phyloP scores from a whole-genome alignment of 768 basidiomycete genomes.

The Termitomyces sp. region DNA sequence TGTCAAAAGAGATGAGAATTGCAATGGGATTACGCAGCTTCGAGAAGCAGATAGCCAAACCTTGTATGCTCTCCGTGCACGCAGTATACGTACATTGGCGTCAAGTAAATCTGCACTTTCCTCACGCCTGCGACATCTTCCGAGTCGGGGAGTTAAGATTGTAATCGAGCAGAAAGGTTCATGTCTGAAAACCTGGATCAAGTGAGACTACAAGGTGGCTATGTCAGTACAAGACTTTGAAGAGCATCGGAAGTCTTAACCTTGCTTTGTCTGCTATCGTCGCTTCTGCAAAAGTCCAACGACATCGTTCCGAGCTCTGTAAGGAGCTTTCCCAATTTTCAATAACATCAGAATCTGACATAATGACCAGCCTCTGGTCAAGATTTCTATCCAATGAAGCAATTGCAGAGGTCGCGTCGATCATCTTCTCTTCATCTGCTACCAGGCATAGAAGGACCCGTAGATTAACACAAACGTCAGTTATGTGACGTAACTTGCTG shows the following conservation, averaged over 20 bases:
- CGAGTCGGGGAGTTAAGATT: background rate
- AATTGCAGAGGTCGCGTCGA: slow-evolving; percentile 13
- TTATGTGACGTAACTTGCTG: slow-evolving; percentile 12
- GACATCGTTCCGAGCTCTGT: slow-evolving; percentile 12
- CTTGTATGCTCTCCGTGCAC: background rate
- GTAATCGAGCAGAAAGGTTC: background rate
- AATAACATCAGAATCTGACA: slow-evolving; percentile 18
- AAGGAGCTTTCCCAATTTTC: slow-evolving; percentile 20
- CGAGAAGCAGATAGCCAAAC: background rate
- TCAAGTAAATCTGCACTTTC: background rate
- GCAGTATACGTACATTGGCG: background rate
- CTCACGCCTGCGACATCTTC: background rate
- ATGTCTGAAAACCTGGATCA: background rate
- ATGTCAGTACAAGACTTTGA: background rate
- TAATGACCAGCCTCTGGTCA: slow-evolving; percentile 15
- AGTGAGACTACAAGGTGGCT: background rate
- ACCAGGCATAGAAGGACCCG: slow-evolving; percentile 19
- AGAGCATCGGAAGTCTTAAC: slow-evolving; percentile 1
- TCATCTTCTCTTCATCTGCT: slow-evolving; percentile 13
- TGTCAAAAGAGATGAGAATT: background rate
- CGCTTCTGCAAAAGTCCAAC: slow-evolving; percentile 19
- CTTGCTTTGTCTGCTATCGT: slow-evolving; percentile 14
- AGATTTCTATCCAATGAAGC: slow-evolving; percentile 8
- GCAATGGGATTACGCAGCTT: background rate
- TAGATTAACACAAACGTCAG: slow-evolving; percentile 14